Base-by-base conservation (phyloP, 192 early-diverging fungal genomes). In the Gryganskiella cystojenkinii region DNA sequence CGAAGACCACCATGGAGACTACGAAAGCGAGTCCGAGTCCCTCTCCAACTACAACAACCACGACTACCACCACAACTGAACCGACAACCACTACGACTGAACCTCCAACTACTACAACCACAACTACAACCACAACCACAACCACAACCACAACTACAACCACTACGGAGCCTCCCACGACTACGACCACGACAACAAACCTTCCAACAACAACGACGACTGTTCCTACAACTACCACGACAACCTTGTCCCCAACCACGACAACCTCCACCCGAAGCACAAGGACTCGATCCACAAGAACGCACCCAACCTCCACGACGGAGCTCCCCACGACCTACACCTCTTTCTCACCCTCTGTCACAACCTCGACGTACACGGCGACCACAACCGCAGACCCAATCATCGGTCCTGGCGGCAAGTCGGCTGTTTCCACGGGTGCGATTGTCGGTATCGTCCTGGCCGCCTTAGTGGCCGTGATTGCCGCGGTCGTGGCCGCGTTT, bases 371-470 rank as follows among this genome's bases (percentile, higher is more conserved):
- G 0, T 27, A 9, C 33, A 53, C 64, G 5, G 37, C 54, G 1
- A 20, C 70, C 27, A 27, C 61, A 20, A 72, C 15, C 19, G 34
- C 55, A 19, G 8, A 34, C 28, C 40, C 57, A 34, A 55, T 60
- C 31, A 14, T 37, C n/a, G 28, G 56, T 14, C 62, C 71, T 15
- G 0, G 3, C 11, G 30, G 40, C 3, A 11, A 47, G 0, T 7
- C 19, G 3, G 42, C 64, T 0, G 43, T 79, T 3, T 64, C 75
- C 2, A 55, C 35, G 6, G 66, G 67, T 37, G 67, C 52, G 0
- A 64, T 70, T 46, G 34, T 70, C 49, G 75, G 66, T 13, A 66
- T 65, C 30, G 55, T 67, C 15, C 10, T 59, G 20, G 76, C 53
- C 13, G 63, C 40, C 14, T 1, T 71, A 6, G 15, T 80, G 6